Evolutionary conservation across 768 basidiomycete genomes (phyloP), one percentile per base, ranked within the genome.

Genomic region (Auricularia auricula-judae): DNA sequence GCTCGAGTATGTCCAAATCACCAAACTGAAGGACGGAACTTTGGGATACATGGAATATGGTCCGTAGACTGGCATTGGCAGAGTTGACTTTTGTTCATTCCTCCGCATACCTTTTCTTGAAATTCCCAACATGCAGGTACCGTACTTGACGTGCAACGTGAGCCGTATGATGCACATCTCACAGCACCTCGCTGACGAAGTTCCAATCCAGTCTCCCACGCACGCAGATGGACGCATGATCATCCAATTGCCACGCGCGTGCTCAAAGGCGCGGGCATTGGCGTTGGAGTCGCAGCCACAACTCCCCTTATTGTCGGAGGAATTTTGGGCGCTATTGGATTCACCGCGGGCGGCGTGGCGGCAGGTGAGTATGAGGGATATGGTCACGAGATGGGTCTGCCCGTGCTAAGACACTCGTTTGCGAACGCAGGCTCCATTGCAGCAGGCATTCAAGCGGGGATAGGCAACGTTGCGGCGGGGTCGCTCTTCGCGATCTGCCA

Each of bases 381-480:
- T 29, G 29, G 29, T 29, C 2, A 29, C 29, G 29, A 29, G 2
- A 34, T 62, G n/a, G 14, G 11, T n/a, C 63, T 62, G 36, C 29
- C 39, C 18, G 12, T 56, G 35, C 44, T n/a, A n/a, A 63, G 34
- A 42, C 56, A 33, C 51, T 8, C 29, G 23, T 54, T 36, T 14
- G 47, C 39, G 39, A 42, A 42, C 39, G 39, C 36, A 71, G 71
- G 72, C 33, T 65, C 67, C 1, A 11, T 69, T 2, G 71, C 70
- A 21, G 71, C 71, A 4, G 67, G 67, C 2, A 68, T 66, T 16
- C 70, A 72, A 44, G 66, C 69, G 23, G 65, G 67, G 8, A 68
- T 73, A 18, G 71, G 71, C 33, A 69, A 64, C 54, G 69, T 73
- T 4, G 65, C 44, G 0, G 68, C 66, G 8, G 70, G 72, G 10